Evolutionary conservation across 2,329 filamentous ascomycete genomes (phyloP).

Genomic region (Fusarium xyrophilum): DNA sequence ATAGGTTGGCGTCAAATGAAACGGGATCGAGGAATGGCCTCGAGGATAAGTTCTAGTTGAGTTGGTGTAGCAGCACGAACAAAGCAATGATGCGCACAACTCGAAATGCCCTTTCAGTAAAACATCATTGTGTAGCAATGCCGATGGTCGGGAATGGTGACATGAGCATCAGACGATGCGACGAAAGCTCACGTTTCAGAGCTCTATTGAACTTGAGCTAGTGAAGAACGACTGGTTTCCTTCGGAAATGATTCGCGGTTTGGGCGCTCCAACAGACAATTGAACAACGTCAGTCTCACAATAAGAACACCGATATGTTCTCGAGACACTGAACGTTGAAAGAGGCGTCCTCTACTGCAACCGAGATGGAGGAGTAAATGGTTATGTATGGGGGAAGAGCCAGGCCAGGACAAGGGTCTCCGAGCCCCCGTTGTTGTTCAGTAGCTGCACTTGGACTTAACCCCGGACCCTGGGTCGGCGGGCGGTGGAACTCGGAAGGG

Average conservation of each 20-base stretch:
- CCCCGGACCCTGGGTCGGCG: conserved; percentile 36
- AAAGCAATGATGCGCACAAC: conserved; percentile 10
- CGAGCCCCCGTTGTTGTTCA: conserved; percentile 14
- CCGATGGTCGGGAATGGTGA: conserved; percentile 14
- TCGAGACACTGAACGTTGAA: conserved; percentile 24
- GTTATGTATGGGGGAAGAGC: conserved; percentile 40
- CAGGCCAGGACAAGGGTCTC: conserved; percentile 33
- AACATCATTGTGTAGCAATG: conserved; percentile 31
- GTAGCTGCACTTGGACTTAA: conserved; percentile 23
- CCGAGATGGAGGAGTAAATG: conserved; percentile 38
- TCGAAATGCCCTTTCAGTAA: conserved; percentile 25
- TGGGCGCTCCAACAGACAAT: neutral
- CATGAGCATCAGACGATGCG: conserved; percentile 27
- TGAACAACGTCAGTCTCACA: conserved; percentile 12
- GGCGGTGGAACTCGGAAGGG: conserved; percentile 35
- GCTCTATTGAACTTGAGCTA: conserved; percentile 1
- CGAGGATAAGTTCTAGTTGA: conserved; percentile 1
- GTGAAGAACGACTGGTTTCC: neutral
- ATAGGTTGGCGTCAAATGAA: conserved; percentile 32
- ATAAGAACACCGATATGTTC: conserved; percentile 8
- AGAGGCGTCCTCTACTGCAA: conserved; percentile 20
- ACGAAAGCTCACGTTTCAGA: conserved; percentile 12
- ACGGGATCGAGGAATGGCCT: conserved; percentile 20
- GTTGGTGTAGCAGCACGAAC: neutral
- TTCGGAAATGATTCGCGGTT: neutral